Conservation (phyloP, 140 eudicot genomes). For the Senecio squalidus region DNA sequence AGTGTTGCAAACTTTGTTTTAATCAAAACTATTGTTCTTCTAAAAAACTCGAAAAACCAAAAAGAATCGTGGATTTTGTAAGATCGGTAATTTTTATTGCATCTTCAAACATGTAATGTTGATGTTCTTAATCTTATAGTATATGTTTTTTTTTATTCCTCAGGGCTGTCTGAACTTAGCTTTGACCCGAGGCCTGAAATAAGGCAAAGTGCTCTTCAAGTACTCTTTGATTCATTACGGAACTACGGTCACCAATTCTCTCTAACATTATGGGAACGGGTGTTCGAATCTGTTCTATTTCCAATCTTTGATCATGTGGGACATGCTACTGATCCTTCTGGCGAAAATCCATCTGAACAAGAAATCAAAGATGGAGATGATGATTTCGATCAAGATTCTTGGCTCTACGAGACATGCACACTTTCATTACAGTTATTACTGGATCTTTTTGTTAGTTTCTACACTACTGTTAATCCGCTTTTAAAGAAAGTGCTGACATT, state of each 20-base stretch:
- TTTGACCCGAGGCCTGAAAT: conserved; percentile 93
- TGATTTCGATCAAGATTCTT: conserved; percentile 80
- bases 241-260: conserved; percentile 92
- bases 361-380: conserved; percentile 39
- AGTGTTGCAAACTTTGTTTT: not conserved
- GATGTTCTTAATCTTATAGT: not conserved
- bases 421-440: conserved; percentile 79
- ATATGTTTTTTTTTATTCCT: not conserved
- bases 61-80: too few species aligned
- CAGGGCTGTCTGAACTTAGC: conserved; percentile 93
- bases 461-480: conserved; percentile 73
- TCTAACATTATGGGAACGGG: conserved; percentile 78
- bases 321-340: conserved; percentile 69
- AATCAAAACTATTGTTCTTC: not conserved
- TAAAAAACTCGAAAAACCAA: not conserved
- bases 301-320: conserved; percentile 87
- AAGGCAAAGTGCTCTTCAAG: conserved; percentile 79
- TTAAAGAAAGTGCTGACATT: conserved; percentile 60
- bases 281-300: conserved; percentile 78
- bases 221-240: conserved; percentile 78
- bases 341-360: conserved; percentile 31
- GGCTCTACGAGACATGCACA: conserved; percentile 97
- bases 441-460: conserved; percentile 82
- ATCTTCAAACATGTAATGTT: not conserved
- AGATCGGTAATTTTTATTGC: not conserved